Percentiles rank a stretch among this genome's conserved stretches.
phyloP scores from a whole-genome alignment of 768 basidiomycete genomes.

The Boletus pseudo-olivaceus region DNA sequence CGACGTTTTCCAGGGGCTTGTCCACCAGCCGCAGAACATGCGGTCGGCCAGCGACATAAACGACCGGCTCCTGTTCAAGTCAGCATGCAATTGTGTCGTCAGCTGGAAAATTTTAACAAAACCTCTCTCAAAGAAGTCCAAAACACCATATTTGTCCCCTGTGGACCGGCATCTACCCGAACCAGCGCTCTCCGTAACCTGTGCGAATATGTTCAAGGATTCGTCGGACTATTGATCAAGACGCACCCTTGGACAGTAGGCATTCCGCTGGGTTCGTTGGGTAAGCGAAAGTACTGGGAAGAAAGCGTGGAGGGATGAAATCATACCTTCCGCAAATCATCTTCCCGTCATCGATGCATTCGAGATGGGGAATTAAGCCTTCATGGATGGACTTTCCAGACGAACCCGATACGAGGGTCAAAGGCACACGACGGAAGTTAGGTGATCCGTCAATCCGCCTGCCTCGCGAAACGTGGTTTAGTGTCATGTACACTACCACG shows the following conservation, averaged over 20 bases:
- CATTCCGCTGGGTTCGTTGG: conserved; percentile 68
- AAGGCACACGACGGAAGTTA: conserved; percentile 82
- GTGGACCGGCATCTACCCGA: conserved; percentile 75
- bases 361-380: conserved; percentile 34
- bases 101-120: conserved; percentile 7
- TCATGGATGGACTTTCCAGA: conserved; percentile 27
- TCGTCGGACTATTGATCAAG: background rate
- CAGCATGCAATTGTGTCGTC: background rate
- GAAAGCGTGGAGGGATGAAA: background rate
- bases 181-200: conserved; percentile 77
- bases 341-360: conserved; percentile 42
- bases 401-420: conserved; percentile 44
- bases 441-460: conserved; percentile 91
- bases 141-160: conserved; percentile 70
- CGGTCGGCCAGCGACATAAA: conserved; percentile 82
- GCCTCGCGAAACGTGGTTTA: conserved; percentile 2
- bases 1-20: conserved; percentile 89
- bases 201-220: background rate
- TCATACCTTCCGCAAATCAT: conserved; percentile 76
- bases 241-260: conserved; percentile 77
- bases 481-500: background rate
- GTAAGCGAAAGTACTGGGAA: conserved; percentile 22
- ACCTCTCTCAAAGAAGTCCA: conserved; percentile 98
- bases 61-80: conserved; percentile 74
- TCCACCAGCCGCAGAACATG: conserved; percentile 88